Evolutionary conservation across 2,329 filamentous ascomycete genomes (phyloP), one percentile per base, ranked within the genome.

Genomic region (Claviceps fusiformis): DNA sequence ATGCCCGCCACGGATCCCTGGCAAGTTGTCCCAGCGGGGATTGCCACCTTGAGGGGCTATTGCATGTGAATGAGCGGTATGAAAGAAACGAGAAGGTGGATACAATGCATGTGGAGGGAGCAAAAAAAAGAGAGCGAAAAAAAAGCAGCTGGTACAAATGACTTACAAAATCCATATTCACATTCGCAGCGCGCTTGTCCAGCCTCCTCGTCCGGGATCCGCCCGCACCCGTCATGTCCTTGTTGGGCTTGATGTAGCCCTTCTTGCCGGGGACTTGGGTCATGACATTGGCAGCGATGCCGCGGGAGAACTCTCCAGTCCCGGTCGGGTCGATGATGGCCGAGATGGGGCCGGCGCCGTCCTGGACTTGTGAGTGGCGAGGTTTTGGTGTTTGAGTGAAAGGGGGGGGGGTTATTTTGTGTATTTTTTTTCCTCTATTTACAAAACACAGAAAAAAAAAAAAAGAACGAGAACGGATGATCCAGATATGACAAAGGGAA

Each of bases 261-360:
- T 59, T 59, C 0, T 54, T 63, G 44, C 70, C 70, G 4, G 71
- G 70, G 3, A 73, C 65, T 58, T 73, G 67, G 6, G 63, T 64
- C 10, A 61, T 57, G n/a, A 66, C 61, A 0, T 62, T 47, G 35
- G 70, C 61, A 50, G 60, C 53, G 17, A 58, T 59, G 53, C 65
- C 67, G 44, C 63, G 51, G 48, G 64, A 60, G 59, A 70, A 72
- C 27, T 59, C 37, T 44, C 70, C 71, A 1, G 65, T 68, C 39
- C 61, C 70, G 1, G 69, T 70, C 13, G 68, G 51, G 61, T 71
- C 71, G 31, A 74, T 58, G 24, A 72, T 64, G 29, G 70, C 70
- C 49, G 65, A 56, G 58, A 71, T 53, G 3, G 70, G 70, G 9
- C 71, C 71, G 13, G 70, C 70, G 51, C 71, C 71, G 55, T 73